Evolutionary conservation across 345 rosid genomes (phyloP), one percentile per base, ranked within the genome.

Genomic region (Gossypium sturtianum): DNA sequence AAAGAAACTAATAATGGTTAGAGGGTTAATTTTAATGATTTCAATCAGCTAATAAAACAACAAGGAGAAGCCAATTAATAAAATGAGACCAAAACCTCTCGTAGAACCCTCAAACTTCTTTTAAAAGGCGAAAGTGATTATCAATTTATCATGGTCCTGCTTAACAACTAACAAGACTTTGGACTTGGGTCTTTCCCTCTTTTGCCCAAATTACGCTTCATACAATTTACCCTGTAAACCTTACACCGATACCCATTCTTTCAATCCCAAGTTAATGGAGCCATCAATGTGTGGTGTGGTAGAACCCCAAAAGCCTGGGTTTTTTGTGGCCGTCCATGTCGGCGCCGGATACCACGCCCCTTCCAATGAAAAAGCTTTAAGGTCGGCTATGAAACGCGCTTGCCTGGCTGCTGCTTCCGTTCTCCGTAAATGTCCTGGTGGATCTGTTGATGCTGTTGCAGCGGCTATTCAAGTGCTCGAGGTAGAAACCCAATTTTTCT

Each of bases 291-390:
- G 78, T 38, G 22, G 70, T 64, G 85, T 76, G 54, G 80, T 74
- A 45, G 81, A 79, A 48, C 86, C 79, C n/a, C 76, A 75, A 73
- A 82, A 73, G 34, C 85, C 87, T 23, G 88, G 92, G 25, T 95
- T 89, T 86, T 93, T 95, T 83, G 93, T 95, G 70, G 97, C 98
- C 0, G 90, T 95, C 59, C 99, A 93, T 78, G 98, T 93, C 27
- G 99, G 99, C 13, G 99, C 99, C 0, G 99, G 98, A 11, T 90
- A 85, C 74, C 99, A 91, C 83, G 79, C 96, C 43, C 80, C 79
- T 63, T 79, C 89, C 8, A 89, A 86, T 58, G 98, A 95, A 84
- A 95, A 89, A 81, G 81, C 90, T 75, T 86, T 93, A 3, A 84
- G 91, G 78, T 88, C 87, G 57, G 98, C 89, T 79, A 95, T 95